phyloP scores from a whole-genome alignment of 495 filamentous ascomycete genomes.

The Endocarpon pusillum region DNA sequence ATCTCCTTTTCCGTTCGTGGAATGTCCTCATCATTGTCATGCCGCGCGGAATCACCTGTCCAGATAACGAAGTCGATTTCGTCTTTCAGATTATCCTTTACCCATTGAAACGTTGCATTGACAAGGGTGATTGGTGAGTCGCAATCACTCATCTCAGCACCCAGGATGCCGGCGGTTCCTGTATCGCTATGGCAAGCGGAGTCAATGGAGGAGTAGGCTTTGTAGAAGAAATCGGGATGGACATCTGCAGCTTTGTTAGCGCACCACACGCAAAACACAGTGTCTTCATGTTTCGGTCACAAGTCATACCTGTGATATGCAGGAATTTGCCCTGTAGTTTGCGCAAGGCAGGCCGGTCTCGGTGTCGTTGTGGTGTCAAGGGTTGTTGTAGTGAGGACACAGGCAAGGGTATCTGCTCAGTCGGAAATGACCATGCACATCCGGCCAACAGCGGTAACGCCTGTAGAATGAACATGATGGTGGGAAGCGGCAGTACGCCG shows the following conservation, averaged over 20 bases:
- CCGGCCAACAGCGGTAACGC: too few relatives aligned
- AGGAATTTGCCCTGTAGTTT: slow-evolving; percentile 69
- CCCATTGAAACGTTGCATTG: slow-evolving; percentile 85
- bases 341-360: too few relatives aligned
- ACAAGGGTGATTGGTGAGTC: slow-evolving; percentile 67
- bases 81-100: slow-evolving; percentile 66
- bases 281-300: background rate
- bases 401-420: too few relatives aligned
- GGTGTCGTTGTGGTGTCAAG: too few relatives aligned
- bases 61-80: slow-evolving; percentile 88
- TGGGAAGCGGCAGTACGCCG: too few relatives aligned
- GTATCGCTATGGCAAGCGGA: slow-evolving; percentile 63
- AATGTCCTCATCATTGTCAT: slow-evolving; percentile 77
- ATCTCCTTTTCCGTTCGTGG: slow-evolving; percentile 64
- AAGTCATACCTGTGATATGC: slow-evolving; percentile 71
- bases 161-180: slow-evolving; percentile 64
- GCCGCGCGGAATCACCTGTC: slow-evolving; percentile 91
- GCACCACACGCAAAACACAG: background rate
- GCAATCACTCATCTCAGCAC: slow-evolving; percentile 73
- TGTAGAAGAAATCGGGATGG: slow-evolving; percentile 79
- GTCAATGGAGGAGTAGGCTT: slow-evolving; percentile 46
- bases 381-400: too few relatives aligned
- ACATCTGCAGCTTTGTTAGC: slow-evolving; percentile 44
- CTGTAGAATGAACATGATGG: too few relatives aligned
- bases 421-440: too few relatives aligned